Evolutionary conservation across 2,329 filamentous ascomycete genomes (phyloP).

Genomic region (Ophiocordyceps sinensis): DNA sequence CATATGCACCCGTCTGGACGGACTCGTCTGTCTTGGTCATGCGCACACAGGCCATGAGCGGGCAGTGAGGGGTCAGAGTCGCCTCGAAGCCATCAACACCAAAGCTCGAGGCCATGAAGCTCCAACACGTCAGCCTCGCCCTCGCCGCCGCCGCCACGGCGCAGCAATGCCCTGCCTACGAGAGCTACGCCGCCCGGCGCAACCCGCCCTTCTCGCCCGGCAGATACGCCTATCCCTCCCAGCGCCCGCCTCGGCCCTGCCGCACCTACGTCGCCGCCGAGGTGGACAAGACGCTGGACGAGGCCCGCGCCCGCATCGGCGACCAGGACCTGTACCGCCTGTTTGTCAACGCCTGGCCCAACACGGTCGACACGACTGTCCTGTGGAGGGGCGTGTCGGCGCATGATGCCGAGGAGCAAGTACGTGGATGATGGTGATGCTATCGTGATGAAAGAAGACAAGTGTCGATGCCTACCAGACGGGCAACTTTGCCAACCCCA

Average conservation of each 20-base stretch:
- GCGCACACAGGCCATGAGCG: too few relatives aligned
- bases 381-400: constrained; percentile 49
- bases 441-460: too few relatives aligned
- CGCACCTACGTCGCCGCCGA: constrained; percentile 66
- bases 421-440: too few relatives aligned
- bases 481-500: too few relatives aligned
- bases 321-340: constrained; percentile 64
- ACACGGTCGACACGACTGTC: constrained; percentile 61
- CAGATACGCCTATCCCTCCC: constrained; percentile 60
- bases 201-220: constrained; percentile 68
- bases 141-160: constrained; percentile 17
- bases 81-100: background rate
- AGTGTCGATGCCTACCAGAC: too few relatives aligned
- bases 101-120: background rate
- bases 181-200: constrained; percentile 16
- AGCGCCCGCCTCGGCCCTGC: constrained; percentile 62
- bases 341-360: constrained; percentile 61
- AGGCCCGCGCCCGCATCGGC: constrained; percentile 53
- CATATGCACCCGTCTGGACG: too few relatives aligned
- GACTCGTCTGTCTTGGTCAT: too few relatives aligned
- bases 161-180: constrained; percentile 18
- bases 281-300: constrained; percentile 59
- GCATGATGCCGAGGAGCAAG: constrained; percentile 45
- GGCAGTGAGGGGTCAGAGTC: background rate
- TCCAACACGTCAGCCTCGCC: constrained; percentile 7